phyloP scores from a whole-genome alignment of 495 filamentous ascomycete genomes.

The Jackrogersella multiformis region DNA sequence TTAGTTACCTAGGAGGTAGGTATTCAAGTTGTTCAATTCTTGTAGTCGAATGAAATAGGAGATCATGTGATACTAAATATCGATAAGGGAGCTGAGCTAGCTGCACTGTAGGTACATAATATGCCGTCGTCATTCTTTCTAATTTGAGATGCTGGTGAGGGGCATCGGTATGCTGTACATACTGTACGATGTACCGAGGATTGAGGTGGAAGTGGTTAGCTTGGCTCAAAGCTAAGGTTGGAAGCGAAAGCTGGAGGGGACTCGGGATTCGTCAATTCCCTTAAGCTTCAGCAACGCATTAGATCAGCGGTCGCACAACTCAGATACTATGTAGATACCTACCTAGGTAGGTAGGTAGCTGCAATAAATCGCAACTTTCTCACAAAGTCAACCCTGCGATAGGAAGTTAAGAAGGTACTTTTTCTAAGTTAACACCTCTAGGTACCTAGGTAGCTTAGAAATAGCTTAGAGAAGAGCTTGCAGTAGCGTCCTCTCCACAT shows the following conservation, averaged over 20 bases:
- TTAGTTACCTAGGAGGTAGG: too few species aligned
- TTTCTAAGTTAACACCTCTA: neutral
- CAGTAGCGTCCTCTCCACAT: conserved; percentile 26
- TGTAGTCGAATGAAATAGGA: too few species aligned
- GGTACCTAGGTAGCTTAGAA: neutral
- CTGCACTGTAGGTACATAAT: too few species aligned
- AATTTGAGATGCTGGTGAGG: conserved; percentile 16
- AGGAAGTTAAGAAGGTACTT: conserved; percentile 7
- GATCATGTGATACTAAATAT: conserved; percentile 26
- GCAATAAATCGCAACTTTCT: conserved; percentile 11
- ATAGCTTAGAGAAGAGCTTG: conserved; percentile 21
- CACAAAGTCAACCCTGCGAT: conserved; percentile 7
- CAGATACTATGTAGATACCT: too few species aligned
- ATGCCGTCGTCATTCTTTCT: conserved; percentile 33
- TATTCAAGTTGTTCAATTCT: too few species aligned
- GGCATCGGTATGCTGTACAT: conserved; percentile 26
- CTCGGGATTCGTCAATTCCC: conserved; percentile 41
- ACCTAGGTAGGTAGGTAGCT: too few species aligned
- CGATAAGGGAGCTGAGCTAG: conserved; percentile 11
- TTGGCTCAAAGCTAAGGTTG: too few species aligned
- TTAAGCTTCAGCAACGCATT: conserved; percentile 17
- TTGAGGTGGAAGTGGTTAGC: neutral
- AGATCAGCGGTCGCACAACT: conserved; percentile 24
- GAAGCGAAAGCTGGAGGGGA: too few species aligned
- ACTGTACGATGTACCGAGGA: conserved; percentile 11